Conservation (phyloP, 805 yeast species). For the Saccharomycopsis vini region DNA sequence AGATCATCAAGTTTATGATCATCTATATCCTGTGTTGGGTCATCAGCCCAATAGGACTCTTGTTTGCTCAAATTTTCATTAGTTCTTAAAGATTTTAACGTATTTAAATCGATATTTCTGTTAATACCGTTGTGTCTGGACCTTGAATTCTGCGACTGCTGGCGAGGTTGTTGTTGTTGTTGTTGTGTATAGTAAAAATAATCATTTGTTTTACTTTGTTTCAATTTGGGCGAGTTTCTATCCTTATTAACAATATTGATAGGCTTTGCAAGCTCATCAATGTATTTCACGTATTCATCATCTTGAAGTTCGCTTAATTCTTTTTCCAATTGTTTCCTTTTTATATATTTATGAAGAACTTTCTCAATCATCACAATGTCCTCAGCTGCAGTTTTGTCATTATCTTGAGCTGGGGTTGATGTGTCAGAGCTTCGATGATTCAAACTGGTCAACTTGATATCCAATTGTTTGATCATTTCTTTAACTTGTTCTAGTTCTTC, state of each 20-base stretch:
- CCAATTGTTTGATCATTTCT: not conserved
- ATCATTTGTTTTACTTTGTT: no score
- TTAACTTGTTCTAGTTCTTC: not conserved
- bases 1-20: constrained; percentile 4
- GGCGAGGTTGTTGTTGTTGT: no score
- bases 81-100: not conserved
- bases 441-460: no score
- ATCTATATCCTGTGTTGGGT: not conserved
- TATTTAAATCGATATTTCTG: constrained; percentile 9
- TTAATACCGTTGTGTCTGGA: not conserved
- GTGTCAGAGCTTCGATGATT: no score
- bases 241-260: no score
- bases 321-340: constrained; percentile 12
- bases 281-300: constrained; percentile 11
- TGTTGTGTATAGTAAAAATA: no score
- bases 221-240: no score
- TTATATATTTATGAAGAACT: constrained; percentile 5
- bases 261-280: constrained; percentile 9
- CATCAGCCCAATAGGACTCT: constrained; percentile 9
- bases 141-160: no score
- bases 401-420: not conserved
- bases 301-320: constrained; percentile 8
- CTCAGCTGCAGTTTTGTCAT: not conserved
- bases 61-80: not conserved
- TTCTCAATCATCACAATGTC: constrained; percentile 2